Base-by-base conservation (phyloP, 2,329 filamentous ascomycete genomes). In the Xylariaceae sp. region DNA sequence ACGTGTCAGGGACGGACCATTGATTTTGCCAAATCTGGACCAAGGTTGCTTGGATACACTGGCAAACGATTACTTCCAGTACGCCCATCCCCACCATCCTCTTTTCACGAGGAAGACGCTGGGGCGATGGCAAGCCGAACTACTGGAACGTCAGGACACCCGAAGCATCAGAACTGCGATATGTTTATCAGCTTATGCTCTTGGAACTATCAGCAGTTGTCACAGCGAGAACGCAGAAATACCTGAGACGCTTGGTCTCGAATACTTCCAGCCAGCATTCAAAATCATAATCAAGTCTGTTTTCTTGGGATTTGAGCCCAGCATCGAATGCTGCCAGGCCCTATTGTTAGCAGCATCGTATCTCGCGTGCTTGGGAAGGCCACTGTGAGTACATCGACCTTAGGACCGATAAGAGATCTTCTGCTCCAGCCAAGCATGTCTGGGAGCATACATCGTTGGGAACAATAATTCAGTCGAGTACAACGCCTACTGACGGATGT, bases 321-420 rank as follows among this genome's bases (percentile, higher is more conserved):
- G 53, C 15, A 57, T 68, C 18, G 42, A 46, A 6, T 51, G 60
- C 7, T 70, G 65, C 19, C 68, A 70, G 47, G 69, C 65, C 6
- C 58, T 70, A 10, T 51, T 71, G 12, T 63, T 71, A 14, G 67
- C 66, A 10, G 63, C 64, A n/a, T 66, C 68, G 1, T 71, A 68
- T 50, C 69, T 71, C 49, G 58, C 65, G 6, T 62, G 67, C 45
- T 52, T 68, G 6, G 69, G 68, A 12, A 58, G 67, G 45, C 69
- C 69, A 6, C 59, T 70, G 52, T 54, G 44, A 48, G 52, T 27
- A 7, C 7, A 27, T 27, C 7, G 7, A 27, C 22, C 22, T 27
- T 5, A 27, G 7, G 7, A 27, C 7, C 22, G 7, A 27, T 4
- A 27, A 27, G 7, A 27, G 22, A 27, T 27, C 4, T 36, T 10